phyloP scores from a whole-genome alignment of 495 filamentous ascomycete species.

The Aspergillus homomorphus region DNA sequence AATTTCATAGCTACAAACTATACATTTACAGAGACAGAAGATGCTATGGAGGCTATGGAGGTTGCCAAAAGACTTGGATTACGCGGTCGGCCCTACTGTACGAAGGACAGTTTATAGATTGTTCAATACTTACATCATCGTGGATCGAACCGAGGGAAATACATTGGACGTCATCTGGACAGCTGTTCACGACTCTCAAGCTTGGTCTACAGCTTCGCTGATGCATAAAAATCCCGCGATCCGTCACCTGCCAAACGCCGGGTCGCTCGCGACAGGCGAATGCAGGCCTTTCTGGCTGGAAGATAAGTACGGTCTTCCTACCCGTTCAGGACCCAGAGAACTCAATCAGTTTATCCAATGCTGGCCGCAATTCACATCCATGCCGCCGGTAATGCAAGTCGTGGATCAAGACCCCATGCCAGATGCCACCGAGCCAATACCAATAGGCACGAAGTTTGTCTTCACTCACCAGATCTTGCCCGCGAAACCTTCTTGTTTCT shows the following conservation, averaged over 20 bases:
- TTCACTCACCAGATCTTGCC: constrained; percentile 6
- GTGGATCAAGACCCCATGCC: neutral
- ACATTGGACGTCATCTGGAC: constrained; percentile 11
- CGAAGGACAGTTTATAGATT: neutral
- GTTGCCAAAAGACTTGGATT: neutral
- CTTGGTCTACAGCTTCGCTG: constrained; percentile 13
- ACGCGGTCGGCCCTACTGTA: neutral
- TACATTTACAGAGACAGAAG: neutral
- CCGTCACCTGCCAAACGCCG: constrained; percentile 12
- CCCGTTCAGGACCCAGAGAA: constrained; percentile 4
- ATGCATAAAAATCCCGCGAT: constrained; percentile 7
- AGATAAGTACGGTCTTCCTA: constrained; percentile 16
- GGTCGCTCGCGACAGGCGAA: constrained; percentile 15
- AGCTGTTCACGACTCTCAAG: constrained; percentile 11
- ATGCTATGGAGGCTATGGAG: neutral
- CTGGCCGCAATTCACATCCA: neutral
- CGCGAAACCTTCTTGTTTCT: constrained; percentile 11
- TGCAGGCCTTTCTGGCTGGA: constrained; percentile 21
- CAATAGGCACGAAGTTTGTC: neutral
- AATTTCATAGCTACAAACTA: neutral
- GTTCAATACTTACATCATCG: neutral
- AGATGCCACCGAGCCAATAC: neutral
- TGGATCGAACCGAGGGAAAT: constrained; percentile 7
- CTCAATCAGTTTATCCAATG: neutral
- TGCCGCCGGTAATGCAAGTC: neutral